Base-by-base conservation (phyloP, 2,329 filamentous ascomycete species). In the Achaetomium macrosporum region DNA sequence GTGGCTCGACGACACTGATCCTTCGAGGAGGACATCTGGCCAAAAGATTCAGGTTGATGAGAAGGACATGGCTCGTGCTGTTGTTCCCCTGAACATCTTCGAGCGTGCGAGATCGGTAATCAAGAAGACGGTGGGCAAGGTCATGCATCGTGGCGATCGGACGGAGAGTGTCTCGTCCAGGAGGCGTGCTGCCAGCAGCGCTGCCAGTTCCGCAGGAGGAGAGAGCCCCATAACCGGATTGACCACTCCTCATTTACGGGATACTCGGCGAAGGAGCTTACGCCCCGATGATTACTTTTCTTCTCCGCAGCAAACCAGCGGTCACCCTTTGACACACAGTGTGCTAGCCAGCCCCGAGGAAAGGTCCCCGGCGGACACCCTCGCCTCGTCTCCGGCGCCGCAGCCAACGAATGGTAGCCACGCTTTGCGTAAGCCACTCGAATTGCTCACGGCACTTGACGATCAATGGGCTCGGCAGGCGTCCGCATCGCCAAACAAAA, bases 1-100 rank as follows among this genome's bases (percentile, higher is more conserved):
- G 10, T 99, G 93, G 93, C 81, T 96, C n/a, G 90, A 96, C 62
- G 90, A 95, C 58, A 96, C 91, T 1, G 92, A 97, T 64, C 90
- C 91, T 2, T 84, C 83, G 36, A 81, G 85, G 35, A 85, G 85
- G 55, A 85, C 84, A 31, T 82, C 88, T 52, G 90, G 90, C 59
- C 84, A 87, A 66, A 90, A 84, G 69, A 97, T 99, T 63, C 86
- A 96, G 67, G 89, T 97, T 44, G 91, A 95, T 54, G 90, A 89
- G 60, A 84, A 84, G 64, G 93, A 99, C 70, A 83, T 99, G 63
- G 91, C 90, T 42, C 82, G 84, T 51, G 93, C 93, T 52, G 93
- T 99, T 51, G 86, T 95, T 15, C 91, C 91, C 35, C 82, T 96
- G 47, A 91, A 87, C 8, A 83, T 96, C 57, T 77, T 97, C 17